Conservation (phyloP, 202 grass and related monocot species). For the Schoenoplectus triqueter region DNA sequence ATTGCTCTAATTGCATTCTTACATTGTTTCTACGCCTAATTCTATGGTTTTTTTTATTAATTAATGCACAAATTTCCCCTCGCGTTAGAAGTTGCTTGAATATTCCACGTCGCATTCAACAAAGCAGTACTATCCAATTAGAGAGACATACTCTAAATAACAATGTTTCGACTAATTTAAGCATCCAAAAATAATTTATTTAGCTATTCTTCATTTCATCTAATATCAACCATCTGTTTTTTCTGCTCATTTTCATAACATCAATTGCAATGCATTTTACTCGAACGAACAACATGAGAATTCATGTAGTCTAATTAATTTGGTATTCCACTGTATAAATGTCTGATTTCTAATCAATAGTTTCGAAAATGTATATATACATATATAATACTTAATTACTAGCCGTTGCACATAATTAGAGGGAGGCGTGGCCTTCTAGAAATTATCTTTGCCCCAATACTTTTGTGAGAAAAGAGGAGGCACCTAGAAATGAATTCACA, state of each 20-base stretch:
- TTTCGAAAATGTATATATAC: neutral
- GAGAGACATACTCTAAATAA: neutral
- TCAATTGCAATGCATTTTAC: neutral
- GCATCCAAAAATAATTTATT: neutral
- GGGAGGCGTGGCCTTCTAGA: neutral
- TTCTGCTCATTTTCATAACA: neutral
- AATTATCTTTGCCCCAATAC: neutral
- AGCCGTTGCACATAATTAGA: conserved; percentile 38
- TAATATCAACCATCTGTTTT: neutral
- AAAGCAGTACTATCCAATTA: neutral
- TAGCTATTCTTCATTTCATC: neutral
- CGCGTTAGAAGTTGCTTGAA: neutral
- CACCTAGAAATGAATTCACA: neutral
- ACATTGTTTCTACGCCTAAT: neutral
- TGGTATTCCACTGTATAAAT: neutral
- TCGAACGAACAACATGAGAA: no score
- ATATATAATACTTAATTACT: conserved; percentile 15
- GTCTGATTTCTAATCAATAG: neutral
- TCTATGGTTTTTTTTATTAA: neutral
- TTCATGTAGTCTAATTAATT: neutral
- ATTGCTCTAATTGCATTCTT: no score
- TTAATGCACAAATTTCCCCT: neutral
- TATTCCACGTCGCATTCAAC: neutral
- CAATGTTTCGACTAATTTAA: neutral
- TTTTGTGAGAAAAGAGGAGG: neutral